These are phyloP conservation scores for Tulasnella sp. DNA, from an alignment of 768 basidiomycete species.

Conservation along the genomic window DNA sequence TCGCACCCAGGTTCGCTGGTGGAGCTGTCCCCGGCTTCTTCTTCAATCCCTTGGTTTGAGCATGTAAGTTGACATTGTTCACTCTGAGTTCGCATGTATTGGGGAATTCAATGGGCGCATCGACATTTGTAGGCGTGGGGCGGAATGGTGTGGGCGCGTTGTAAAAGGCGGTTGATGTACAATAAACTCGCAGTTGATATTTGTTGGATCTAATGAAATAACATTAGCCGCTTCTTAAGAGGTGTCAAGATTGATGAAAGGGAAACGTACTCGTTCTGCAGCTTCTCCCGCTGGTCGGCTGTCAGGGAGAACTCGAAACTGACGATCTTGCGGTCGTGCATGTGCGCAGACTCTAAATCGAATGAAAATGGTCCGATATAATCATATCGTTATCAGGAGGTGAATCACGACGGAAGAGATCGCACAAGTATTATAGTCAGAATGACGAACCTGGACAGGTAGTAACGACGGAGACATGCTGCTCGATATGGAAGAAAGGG, in stretches of 20 bases:
- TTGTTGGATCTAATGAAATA: slow-evolving; percentile 37
- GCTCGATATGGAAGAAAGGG: slow-evolving; percentile 63
- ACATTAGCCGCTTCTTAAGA: background rate
- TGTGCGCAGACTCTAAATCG: background rate
- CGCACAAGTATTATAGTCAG: no score
- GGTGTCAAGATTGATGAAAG: background rate
- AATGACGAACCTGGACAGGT: slow-evolving; percentile 67
- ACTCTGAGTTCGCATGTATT: slow-evolving; percentile 85
- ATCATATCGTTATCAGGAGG: no score
- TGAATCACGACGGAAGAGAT: no score
- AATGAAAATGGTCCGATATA: no score
- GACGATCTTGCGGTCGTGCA: slow-evolving; percentile 21
- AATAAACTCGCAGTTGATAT: slow-evolving; percentile 77
- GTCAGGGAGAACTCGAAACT: slow-evolving; percentile 52
- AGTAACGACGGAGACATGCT: slow-evolving; percentile 48
- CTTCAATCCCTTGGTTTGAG: slow-evolving; percentile 83
- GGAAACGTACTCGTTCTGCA: slow-evolving; percentile 46
- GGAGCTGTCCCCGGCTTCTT: slow-evolving; percentile 92
- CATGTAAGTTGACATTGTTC: slow-evolving; percentile 55
- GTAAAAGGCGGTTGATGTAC: slow-evolving; percentile 75
- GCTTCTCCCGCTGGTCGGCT: slow-evolving; percentile 50
- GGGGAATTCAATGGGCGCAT: slow-evolving; percentile 73
- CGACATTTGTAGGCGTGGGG: slow-evolving; percentile 24
- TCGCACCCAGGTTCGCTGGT: slow-evolving; percentile 57
- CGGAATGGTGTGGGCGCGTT: slow-evolving; percentile 43